Conservation (phyloP, 768 basidiomycete species). For the Chalciporus chontae region DNA sequence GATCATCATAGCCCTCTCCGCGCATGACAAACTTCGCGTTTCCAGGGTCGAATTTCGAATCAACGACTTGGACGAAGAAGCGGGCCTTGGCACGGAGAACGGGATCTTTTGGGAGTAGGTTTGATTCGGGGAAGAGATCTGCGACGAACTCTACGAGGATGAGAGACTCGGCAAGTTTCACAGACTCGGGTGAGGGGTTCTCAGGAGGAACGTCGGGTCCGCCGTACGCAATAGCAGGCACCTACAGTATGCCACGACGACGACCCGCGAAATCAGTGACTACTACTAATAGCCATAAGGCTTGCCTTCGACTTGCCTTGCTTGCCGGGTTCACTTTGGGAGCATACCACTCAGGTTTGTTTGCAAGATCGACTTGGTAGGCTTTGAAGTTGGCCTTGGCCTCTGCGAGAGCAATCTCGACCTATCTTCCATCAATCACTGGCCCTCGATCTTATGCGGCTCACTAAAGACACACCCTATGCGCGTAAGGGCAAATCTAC, state of each 20-base stretch:
- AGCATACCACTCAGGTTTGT: constrained; percentile 71
- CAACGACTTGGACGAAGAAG: constrained; percentile 58
- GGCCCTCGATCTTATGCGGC: not conserved
- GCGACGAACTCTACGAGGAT: constrained; percentile 66
- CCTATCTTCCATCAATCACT: constrained; percentile 30
- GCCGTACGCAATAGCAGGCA: constrained; percentile 49
- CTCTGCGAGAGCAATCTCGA: constrained; percentile 61
- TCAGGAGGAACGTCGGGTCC: constrained; percentile 54
- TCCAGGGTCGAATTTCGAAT: constrained; percentile 41
- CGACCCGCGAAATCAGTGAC: not conserved
- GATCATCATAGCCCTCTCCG: constrained; percentile 39
- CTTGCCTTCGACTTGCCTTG: constrained; percentile 41
- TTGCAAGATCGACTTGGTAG: constrained; percentile 56
- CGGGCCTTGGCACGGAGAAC: constrained; percentile 55
- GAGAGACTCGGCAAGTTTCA: constrained; percentile 62
- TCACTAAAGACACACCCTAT: constrained; percentile 39
- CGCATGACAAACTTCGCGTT: constrained; percentile 35
- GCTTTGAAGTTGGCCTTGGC: constrained; percentile 44
- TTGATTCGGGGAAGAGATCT: constrained; percentile 49
- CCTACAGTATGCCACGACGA: constrained; percentile 1
- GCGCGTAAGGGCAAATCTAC: constrained; percentile 58
- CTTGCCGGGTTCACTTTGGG: constrained; percentile 61
- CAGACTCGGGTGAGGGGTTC: constrained; percentile 55
- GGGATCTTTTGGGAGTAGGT: constrained; percentile 52
- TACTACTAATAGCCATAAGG: not conserved